Evolutionary conservation across 2,329 filamentous ascomycete species (phyloP), one percentile per base, ranked within the genome.

Genomic region (Chaetomium sp.): DNA sequence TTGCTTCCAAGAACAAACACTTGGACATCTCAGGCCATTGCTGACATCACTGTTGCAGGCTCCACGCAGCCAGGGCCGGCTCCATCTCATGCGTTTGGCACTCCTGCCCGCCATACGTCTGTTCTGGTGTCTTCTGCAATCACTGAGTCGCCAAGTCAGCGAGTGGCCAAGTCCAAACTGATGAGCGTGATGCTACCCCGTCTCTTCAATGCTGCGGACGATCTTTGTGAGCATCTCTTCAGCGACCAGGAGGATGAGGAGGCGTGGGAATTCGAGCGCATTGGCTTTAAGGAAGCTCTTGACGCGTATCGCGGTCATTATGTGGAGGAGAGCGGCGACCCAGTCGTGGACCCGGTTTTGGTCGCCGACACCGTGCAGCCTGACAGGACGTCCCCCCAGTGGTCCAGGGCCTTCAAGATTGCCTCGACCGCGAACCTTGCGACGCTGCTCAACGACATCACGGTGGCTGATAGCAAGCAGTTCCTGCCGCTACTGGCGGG

Each of bases 361-460:
- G 58, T 63, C 42, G 43, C 56, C 11, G 45, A 45, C 4, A 37
- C 38, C 4, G 49, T 62, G 46, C 52, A 44, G 4, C 9, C 55
- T 4, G 54, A 56, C 7, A 34, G 36, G 33, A 33, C 41, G 33
- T 56, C 61, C 1, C 27, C 41, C 3, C 6, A 5, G 10, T 53
- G 52, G 44, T 8, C 49, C 27, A 53, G 32, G 7, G 54, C 35
- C 6, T 48, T 52, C 41, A 52, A 47, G 27, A 57, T 55, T 33
- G 38, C 60, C n/a, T 53, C 54, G 36, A 52, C 57, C 7, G 56
- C 58, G 11, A 65, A 65, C 42, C 52, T 65, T 32, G 44, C 48
- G 19, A 49, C 40, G 34, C 50, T 65, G 3, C 54, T 64, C 11
- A 46, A 61, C 11, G 52, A 60, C 6, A 49, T 61, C 27, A 41